A percentile compares a stretch with the other conserved stretches of the same genome.
Evolutionary conservation across 2,329 filamentous ascomycete species (phyloP).

Genomic region (Alternaria sp.): DNA sequence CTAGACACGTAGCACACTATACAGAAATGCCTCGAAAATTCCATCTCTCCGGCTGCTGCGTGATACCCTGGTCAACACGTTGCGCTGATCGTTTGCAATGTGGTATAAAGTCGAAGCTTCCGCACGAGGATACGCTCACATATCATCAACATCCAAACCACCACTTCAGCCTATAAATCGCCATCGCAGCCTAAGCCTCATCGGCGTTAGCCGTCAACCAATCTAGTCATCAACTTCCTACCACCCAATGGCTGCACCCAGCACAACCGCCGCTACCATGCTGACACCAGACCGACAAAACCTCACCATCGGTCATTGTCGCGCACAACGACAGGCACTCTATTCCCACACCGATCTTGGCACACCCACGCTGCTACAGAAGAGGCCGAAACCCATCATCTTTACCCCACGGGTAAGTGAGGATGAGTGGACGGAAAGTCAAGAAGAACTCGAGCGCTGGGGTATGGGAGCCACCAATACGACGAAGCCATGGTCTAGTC

Average conservation of each 20-base stretch:
- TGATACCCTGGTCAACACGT: neutral
- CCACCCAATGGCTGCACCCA: neutral
- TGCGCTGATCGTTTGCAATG: neutral
- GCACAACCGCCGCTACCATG: neutral
- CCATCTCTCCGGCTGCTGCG: neutral
- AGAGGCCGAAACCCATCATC: neutral
- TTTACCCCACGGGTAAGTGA: neutral
- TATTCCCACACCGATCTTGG: slow-evolving; percentile 3
- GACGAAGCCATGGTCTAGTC: neutral
- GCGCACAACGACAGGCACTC: slow-evolving; percentile 13
- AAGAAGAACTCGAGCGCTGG: slow-evolving; percentile 16
- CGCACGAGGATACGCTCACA: neutral
- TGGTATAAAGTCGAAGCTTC: neutral
- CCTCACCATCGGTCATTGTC: slow-evolving; percentile 16
- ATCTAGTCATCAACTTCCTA: neutral
- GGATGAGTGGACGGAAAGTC: slow-evolving; percentile 9
- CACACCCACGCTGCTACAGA: neutral
- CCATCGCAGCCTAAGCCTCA: neutral
- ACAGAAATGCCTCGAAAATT: neutral
- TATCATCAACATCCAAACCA: neutral
- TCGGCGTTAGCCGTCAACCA: neutral
- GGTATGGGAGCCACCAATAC: neutral
- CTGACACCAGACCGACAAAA: slow-evolving; percentile 8
- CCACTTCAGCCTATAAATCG: neutral
- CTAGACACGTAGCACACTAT: neutral